Base-by-base conservation (phyloP, 164 flowering plant genomes). In the Vitis amurensis region DNA sequence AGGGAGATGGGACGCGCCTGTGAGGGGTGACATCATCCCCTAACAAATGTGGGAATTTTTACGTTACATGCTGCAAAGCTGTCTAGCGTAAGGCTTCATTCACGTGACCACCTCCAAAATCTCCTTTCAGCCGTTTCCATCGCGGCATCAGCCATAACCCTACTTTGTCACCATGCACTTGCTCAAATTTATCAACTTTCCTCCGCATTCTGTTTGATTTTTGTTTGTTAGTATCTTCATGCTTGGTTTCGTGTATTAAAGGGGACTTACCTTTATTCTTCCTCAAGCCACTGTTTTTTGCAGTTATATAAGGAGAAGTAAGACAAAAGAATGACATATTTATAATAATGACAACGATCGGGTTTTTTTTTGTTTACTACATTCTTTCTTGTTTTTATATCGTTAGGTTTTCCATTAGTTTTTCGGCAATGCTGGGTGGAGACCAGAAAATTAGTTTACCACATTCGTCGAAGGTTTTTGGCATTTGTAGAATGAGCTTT, bases 41-140 rank as follows among this genome's bases (percentile, higher is more conserved):
- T 52, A 65, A 68, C 67, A 61, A 44, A 64, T 49, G 71, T 48
- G 13, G 49, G 53, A 15, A 7, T 2, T 37, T 53, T 56, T 73
- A 77, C 71, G 71, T 70, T 77, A 69, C 64, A 64, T 23, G 53
- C 67, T 31, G 76, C 69, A 68, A 71, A 76, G 52, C 13, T 23
- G 27, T 23, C 27, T 23, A 23, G 27, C 27, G 27, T 2, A 10
- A 50, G 11, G 61, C 56, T 5, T 23, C 48, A 50, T 72, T 74
- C 76, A 69, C 71, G 76, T 77, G 76, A 77, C 59, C 66, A 44
- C 11, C 7, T 49, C 27, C 49, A 58, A 58, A 44, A 51, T 50
- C 55, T 9, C 59, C 59, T 70, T 65, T 23, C 58, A 68, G 73
- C 77, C 71, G 74, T 67, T 68, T 68, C 68, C 27, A 62, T 29